These are phyloP conservation scores for Ophiostoma tasmaniense DNA, from an alignment of 2,329 filamentous ascomycete genomes.

Conservation along the genomic window DNA sequence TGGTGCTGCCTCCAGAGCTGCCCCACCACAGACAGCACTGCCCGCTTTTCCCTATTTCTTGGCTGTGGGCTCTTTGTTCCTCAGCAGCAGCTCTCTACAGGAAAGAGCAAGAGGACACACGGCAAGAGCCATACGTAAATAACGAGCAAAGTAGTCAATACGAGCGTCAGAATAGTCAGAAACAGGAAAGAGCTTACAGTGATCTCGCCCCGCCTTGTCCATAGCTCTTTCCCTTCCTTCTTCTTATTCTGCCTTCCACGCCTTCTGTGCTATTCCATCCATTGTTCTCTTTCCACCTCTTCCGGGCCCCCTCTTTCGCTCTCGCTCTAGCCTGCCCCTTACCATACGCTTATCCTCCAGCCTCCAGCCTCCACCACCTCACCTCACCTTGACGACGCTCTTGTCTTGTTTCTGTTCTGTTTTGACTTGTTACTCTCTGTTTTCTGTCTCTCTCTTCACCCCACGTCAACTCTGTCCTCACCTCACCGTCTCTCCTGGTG, in stretches of 20 bases:
- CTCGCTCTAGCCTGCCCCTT: slow-evolving; percentile 7
- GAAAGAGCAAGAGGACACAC: background rate
- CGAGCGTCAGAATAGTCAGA: background rate
- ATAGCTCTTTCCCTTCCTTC: background rate
- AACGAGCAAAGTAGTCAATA: background rate
- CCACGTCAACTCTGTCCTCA: background rate
- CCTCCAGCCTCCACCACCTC: slow-evolving; percentile 10
- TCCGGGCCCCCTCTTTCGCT: slow-evolving; percentile 9
- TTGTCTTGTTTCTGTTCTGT: background rate
- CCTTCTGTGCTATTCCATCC: slow-evolving; percentile 4
- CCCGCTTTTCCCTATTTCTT: slow-evolving; percentile 5
- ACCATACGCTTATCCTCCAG: slow-evolving; percentile 5
- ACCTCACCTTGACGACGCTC: background rate
- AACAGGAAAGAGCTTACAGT: background rate
- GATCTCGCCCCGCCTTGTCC: background rate
- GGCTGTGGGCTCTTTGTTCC: background rate
- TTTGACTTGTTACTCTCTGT: background rate
- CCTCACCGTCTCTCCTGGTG: slow-evolving; percentile 6
- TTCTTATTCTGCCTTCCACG: background rate
- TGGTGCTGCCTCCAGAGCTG: background rate
- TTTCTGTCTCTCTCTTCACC: background rate
- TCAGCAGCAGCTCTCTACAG: background rate
- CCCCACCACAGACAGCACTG: slow-evolving; percentile 9
- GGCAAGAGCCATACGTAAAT: background rate
- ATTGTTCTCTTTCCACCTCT: slow-evolving; percentile 12